A percentile compares a stretch with the other conserved stretches of the same genome.
These are phyloP conservation scores for Pyronema omphalodes DNA, from an alignment of 495 filamentous ascomycete species.

Conservation along the genomic window DNA sequence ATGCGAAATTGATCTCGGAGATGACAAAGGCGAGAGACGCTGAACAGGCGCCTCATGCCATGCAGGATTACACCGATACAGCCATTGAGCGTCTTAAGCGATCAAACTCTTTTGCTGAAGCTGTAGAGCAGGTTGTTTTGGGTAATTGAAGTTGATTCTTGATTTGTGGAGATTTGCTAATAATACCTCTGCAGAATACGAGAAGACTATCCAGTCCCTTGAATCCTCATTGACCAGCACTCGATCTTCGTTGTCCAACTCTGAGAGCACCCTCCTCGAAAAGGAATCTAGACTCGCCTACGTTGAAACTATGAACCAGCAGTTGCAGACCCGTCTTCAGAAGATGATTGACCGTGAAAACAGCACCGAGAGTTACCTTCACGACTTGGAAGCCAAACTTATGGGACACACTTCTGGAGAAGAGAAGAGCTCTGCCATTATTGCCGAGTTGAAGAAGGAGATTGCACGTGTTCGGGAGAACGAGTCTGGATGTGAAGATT, in stretches of 20 bases:
- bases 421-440: slow-evolving; percentile 71
- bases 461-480: slow-evolving; percentile 76
- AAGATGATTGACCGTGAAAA: slow-evolving; percentile 79
- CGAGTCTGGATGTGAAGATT: slow-evolving; percentile 76
- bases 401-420: slow-evolving; percentile 81
- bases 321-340: slow-evolving; percentile 71
- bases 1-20: slow-evolving; percentile 88
- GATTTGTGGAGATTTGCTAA: background rate
- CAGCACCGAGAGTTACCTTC: slow-evolving; percentile 78
- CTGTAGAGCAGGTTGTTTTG: slow-evolving; percentile 85
- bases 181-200: slow-evolving; percentile 45
- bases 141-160: slow-evolving; percentile 2
- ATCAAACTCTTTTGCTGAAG: slow-evolving; percentile 84
- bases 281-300: slow-evolving; percentile 87
- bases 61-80: slow-evolving; percentile 46
- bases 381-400: slow-evolving; percentile 73
- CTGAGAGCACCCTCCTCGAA: slow-evolving; percentile 71
- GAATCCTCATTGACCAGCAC: slow-evolving; percentile 87
- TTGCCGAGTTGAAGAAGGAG: slow-evolving; percentile 79
- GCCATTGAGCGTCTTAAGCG: slow-evolving; percentile 80
- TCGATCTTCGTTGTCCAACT: slow-evolving; percentile 59
- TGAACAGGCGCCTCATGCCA: slow-evolving; percentile 33
- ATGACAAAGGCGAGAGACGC: slow-evolving; percentile 68
- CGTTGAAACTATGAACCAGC: slow-evolving; percentile 73
- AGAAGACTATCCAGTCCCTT: slow-evolving; percentile 90